Conservation (phyloP, 164 flowering plant species). For the Paratinospora sagittata region DNA sequence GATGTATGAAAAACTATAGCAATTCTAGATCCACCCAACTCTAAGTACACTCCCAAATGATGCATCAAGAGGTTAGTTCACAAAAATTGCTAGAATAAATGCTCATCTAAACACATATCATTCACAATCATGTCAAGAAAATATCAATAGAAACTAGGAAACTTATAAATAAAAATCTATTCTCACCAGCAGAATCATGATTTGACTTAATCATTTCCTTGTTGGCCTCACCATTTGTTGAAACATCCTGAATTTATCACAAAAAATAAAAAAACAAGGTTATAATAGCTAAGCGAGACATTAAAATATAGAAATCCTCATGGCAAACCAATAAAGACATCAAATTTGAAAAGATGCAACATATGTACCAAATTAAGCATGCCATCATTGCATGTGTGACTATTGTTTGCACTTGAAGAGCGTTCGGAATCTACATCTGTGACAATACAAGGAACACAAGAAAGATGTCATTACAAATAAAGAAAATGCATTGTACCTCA, state of each 20-base stretch:
- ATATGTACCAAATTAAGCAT: constrained; percentile 29
- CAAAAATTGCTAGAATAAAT: not conserved
- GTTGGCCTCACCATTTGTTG: constrained; percentile 17
- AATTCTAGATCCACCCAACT: no score
- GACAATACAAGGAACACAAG: not conserved
- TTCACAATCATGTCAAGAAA: no score
- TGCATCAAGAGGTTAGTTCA: not conserved
- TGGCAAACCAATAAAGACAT: not conserved
- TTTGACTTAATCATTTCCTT: constrained; percentile 26
- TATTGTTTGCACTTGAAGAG: constrained; percentile 20
- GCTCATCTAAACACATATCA: not conserved
- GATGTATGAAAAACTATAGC: not conserved
- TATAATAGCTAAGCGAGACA: not conserved
- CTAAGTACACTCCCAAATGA: not conserved
- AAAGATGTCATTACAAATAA: not conserved
- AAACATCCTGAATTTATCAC: constrained; percentile 25
- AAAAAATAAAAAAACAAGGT: not conserved
- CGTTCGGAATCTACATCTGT: constrained; percentile 40
- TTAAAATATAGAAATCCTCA: not conserved
- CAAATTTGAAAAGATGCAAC: not conserved
- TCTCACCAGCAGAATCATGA: constrained; percentile 58
- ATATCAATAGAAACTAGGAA: not conserved
- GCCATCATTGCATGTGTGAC: constrained; percentile 14
- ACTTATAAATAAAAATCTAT: not conserved
- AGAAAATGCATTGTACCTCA: not conserved